A percentile compares a stretch with the other conserved stretches of the same genome.
phyloP scores from a whole-genome alignment of 345 rosid genomes.

The Eucalyptus regnans region DNA sequence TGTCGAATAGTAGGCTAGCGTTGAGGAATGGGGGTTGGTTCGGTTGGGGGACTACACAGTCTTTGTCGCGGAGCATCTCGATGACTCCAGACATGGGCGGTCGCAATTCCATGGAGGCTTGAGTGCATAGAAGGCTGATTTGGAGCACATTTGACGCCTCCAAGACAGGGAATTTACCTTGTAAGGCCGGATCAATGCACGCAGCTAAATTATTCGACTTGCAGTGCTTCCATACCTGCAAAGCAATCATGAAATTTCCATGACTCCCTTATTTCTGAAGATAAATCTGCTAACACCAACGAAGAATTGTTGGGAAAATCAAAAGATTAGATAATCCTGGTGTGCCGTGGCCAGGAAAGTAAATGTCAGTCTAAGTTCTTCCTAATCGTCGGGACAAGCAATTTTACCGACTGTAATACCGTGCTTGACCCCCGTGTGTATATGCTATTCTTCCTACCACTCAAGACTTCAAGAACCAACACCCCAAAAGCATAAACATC shows the following conservation, averaged over 20 bases:
- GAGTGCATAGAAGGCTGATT: constrained; percentile 71
- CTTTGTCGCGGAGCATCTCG: constrained; percentile 24
- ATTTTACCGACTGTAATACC: constrained; percentile 31
- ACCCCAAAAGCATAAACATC: constrained; percentile 85
- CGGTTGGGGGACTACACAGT: constrained; percentile 26
- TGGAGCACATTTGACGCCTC: constrained; percentile 45
- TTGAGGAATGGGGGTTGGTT: constrained; percentile 63
- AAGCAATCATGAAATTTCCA: not conserved
- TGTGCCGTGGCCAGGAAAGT: not conserved
- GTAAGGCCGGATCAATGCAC: constrained; percentile 29
- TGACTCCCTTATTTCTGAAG: not conserved
- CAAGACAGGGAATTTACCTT: constrained; percentile 6
- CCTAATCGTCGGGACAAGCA: not conserved
- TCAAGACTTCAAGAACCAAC: constrained; percentile 47
- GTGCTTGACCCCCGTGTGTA: constrained; percentile 41
- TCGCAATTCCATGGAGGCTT: constrained; percentile 40
- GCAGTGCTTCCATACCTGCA: constrained; percentile 61
- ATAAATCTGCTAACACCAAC: not conserved
- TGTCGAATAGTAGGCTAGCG: constrained; percentile 34
- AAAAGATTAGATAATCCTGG: not conserved
- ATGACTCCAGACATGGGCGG: constrained; percentile 47
- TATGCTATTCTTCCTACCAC: constrained; percentile 45
- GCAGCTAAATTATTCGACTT: constrained; percentile 12
- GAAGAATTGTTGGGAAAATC: not conserved
- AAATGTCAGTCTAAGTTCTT: not conserved